Evolutionary conservation across 192 early-diverging fungal genomes (phyloP).

Genomic region (Fimicolochytrium jonesii): DNA sequence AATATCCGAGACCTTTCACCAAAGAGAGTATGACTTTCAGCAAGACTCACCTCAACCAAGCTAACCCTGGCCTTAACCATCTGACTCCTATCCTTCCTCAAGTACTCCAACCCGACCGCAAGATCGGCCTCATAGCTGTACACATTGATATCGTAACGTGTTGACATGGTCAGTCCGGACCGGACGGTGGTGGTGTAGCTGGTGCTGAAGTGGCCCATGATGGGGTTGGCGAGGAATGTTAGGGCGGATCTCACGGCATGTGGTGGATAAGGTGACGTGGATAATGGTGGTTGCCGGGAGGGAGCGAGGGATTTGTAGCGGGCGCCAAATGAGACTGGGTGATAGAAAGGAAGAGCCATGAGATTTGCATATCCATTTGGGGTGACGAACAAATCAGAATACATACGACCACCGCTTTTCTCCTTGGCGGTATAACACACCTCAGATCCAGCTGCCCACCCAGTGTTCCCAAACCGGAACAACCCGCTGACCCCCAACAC

Average conservation of each 20-base stretch:
- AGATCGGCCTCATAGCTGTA: slow-evolving; percentile 91
- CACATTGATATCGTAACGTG: slow-evolving; percentile 86
- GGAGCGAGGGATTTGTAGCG: slow-evolving; percentile 26
- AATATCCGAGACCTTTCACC: no score
- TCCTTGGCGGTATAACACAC: slow-evolving; percentile 61
- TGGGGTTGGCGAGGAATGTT: slow-evolving; percentile 80
- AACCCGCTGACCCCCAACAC: slow-evolving; percentile 78
- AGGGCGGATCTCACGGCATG: slow-evolving; percentile 48
- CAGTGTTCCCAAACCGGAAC: slow-evolving; percentile 58
- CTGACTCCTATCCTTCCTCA: no score
- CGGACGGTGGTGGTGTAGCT: slow-evolving; percentile 79
- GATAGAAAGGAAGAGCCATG: background rate
- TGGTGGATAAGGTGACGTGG: no score
- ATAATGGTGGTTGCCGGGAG: no score
- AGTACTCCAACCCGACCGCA: slow-evolving; percentile 75
- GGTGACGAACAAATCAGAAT: background rate
- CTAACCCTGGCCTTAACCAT: slow-evolving; percentile 56
- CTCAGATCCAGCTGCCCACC: slow-evolving; percentile 47
- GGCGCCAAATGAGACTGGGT: slow-evolving; percentile 33
- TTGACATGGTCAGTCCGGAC: slow-evolving; percentile 64
- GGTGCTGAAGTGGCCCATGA: slow-evolving; percentile 88
- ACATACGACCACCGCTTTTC: slow-evolving; percentile 81
- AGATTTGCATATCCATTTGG: background rate
- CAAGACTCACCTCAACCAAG: slow-evolving; percentile 33
- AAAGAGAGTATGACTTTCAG: no score